These are phyloP conservation scores for Pneumocystis canis DNA, from an alignment of 1,139 yeast species.

Conservation along the genomic window DNA sequence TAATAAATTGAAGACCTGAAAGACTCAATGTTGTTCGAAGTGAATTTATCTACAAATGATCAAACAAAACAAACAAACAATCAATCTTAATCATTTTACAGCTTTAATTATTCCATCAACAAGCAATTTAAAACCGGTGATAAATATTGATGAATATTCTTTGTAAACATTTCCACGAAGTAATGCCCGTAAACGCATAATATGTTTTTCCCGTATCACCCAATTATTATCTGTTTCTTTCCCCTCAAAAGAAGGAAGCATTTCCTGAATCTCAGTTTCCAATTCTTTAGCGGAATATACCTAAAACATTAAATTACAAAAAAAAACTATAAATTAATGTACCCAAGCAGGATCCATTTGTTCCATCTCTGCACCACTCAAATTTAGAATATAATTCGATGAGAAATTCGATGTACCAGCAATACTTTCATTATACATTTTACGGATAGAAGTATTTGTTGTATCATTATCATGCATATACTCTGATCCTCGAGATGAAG, in stretches of 20 bases:
- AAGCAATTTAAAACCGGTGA: conserved; percentile 31
- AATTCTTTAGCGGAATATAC: conserved; percentile 26
- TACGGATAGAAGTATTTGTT: conserved; percentile 4
- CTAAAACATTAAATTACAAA: too few species aligned
- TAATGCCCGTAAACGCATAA: conserved; percentile 43
- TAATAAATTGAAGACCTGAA: conserved; percentile 64
- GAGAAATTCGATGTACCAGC: conserved; percentile 4
- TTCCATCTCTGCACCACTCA: conserved; percentile 24
- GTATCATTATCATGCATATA: neutral
- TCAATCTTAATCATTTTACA: conserved; percentile 20
- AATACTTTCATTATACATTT: conserved; percentile 5
- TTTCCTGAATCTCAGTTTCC: conserved; percentile 26
- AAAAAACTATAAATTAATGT: too few species aligned
- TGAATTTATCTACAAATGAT: conserved; percentile 31
- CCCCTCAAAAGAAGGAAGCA: conserved; percentile 39
- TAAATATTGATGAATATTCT: conserved; percentile 33
- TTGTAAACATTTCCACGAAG: conserved; percentile 42
- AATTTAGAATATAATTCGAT: conserved; percentile 7
- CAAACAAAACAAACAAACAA: neutral
- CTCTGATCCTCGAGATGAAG: conserved; percentile 10
- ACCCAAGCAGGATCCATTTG: conserved; percentile 15
- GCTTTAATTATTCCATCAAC: conserved; percentile 58
- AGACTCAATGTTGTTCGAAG: conserved; percentile 71
- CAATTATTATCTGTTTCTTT: conserved; percentile 87
- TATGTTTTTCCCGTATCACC: conserved; percentile 52